A percentile compares a stretch with the other conserved stretches of the same genome.
These are phyloP conservation scores for Atkinsonella texensis DNA, from an alignment of 2,329 filamentous ascomycete genomes.

Conservation along the genomic window DNA sequence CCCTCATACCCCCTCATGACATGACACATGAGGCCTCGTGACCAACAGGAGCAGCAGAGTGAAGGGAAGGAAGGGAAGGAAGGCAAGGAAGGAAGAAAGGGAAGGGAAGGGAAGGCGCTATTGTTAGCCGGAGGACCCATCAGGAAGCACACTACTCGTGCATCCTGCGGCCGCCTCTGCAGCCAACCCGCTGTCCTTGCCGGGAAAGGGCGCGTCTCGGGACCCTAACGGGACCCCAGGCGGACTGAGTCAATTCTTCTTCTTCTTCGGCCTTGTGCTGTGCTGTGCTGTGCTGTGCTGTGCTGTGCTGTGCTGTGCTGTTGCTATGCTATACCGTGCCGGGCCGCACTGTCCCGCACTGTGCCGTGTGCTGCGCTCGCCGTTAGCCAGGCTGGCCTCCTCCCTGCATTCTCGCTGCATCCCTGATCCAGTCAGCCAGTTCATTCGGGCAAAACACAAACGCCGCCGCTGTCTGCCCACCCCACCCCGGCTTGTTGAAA, in stretches of 20 bases:
- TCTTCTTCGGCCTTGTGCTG: background rate
- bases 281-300: background rate
- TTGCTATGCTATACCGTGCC: background rate
- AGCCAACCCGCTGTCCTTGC: constrained; percentile 16
- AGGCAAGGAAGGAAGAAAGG: background rate
- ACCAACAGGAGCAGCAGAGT: background rate
- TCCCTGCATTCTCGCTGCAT: no score
- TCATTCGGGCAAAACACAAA: no score
- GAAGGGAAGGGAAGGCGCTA: constrained; percentile 1
- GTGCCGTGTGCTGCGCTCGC: no score
- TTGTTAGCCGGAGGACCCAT: constrained; percentile 8
- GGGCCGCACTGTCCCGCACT: no score
- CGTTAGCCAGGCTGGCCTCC: no score
- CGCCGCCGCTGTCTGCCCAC: no score
- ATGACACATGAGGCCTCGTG: background rate
- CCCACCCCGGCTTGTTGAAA: no score
- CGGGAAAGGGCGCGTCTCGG: constrained; percentile 22
- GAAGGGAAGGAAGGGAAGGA: background rate
- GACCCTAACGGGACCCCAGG: constrained; percentile 21
- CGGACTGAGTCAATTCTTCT: background rate
- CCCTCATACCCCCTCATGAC: background rate
- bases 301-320: no score
- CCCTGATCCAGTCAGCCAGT: no score
- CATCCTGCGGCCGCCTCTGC: constrained; percentile 28
- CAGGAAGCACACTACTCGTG: constrained; percentile 18